Evolutionary conservation across 805 yeast genomes (phyloP).

Genomic region (Ogataea trehalophila): DNA sequence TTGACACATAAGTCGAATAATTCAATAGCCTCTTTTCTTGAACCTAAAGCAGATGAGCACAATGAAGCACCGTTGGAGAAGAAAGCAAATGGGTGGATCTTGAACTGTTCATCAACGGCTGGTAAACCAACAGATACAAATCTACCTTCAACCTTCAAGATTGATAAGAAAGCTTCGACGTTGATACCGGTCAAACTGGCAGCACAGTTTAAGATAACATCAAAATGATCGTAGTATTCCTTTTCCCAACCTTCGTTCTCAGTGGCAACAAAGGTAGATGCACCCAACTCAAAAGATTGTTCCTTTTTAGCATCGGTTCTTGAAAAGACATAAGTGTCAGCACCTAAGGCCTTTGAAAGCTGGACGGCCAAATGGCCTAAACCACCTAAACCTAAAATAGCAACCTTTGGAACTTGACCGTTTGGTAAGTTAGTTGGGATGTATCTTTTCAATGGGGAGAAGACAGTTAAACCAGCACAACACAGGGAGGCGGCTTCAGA

Average conservation of each 20-base stretch:
- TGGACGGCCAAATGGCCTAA: slow-evolving; percentile 44
- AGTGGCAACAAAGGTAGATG: slow-evolving; percentile 42
- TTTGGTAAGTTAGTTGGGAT: slow-evolving; percentile 23
- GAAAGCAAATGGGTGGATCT: slow-evolving; percentile 48
- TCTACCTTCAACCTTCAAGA: slow-evolving; percentile 33
- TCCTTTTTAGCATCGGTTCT: slow-evolving; percentile 36
- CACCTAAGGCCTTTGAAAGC: slow-evolving; percentile 41
- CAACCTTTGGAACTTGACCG: slow-evolving; percentile 33
- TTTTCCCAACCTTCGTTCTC: slow-evolving; percentile 38
- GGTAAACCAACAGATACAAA: slow-evolving; percentile 49
- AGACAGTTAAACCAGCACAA: slow-evolving; percentile 50
- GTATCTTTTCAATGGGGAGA: slow-evolving; percentile 43
- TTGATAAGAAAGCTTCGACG: slow-evolving; percentile 31
- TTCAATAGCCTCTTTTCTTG: slow-evolving; percentile 41
- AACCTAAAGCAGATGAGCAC: slow-evolving; percentile 44
- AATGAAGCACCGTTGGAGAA: slow-evolving; percentile 40
- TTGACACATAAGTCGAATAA: slow-evolving; percentile 43
- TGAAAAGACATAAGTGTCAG: slow-evolving; percentile 41
- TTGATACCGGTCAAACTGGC: slow-evolving; percentile 33
- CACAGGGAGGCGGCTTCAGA: slow-evolving; percentile 43
- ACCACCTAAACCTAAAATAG: slow-evolving; percentile 43
- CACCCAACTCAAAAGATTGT: slow-evolving; percentile 38
- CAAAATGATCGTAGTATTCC: slow-evolving; percentile 31
- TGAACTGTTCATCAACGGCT: slow-evolving; percentile 32
- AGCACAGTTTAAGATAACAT: slow-evolving; percentile 40